Base-by-base conservation (phyloP, 2,329 filamentous ascomycete species). In the Elsinoe ampelina region DNA sequence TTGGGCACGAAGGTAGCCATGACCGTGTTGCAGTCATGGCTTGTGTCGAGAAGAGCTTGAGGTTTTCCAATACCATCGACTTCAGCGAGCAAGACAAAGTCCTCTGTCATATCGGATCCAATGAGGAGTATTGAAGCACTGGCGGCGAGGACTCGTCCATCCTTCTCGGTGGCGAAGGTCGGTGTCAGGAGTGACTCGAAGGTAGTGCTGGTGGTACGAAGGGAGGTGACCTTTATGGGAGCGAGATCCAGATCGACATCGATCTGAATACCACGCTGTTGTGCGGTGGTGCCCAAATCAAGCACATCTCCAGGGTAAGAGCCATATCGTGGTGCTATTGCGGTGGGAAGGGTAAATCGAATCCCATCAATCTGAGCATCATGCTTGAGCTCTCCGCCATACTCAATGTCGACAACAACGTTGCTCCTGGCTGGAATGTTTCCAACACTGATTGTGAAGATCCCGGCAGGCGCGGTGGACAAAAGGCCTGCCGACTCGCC, bases 1-100 rank as follows among this genome's bases (percentile, higher is more conserved):
- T 81, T 83, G 1, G 86, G 86, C 0, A 89, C 83, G 0, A 89
- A 72, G 0, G 85, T 87, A 0, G 79, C 73, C 84, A 90, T 87
- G 58, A 89, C 65, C 0, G 85, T 84, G 2, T 81, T 76, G 50
- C 86, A 82, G 56, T 80, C 36, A 7, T 52, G n/a, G 35, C 34
- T 35, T 13, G 32, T 20, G 32, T 89, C 86, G 1, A 89, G 70
- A 2, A 89, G 66, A 0, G 85, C 86, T 34, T 77, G 74, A 0
- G 85, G 86, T n/a, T 74, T 73, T 22, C 75, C 80, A 1, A 80
- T 75, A 42, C 81, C 79, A 57, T 82, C 82, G 1, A 81, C 78
- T 15, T 82, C 72, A 13, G 88, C 70, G 35, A 86, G 79, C 2
- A 90, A 66, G 5, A 89, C 71, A 61, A 90, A 87, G 65, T 90